Conservation (phyloP, 1,139 yeast genomes). For the Hansenula lynferdii region DNA sequence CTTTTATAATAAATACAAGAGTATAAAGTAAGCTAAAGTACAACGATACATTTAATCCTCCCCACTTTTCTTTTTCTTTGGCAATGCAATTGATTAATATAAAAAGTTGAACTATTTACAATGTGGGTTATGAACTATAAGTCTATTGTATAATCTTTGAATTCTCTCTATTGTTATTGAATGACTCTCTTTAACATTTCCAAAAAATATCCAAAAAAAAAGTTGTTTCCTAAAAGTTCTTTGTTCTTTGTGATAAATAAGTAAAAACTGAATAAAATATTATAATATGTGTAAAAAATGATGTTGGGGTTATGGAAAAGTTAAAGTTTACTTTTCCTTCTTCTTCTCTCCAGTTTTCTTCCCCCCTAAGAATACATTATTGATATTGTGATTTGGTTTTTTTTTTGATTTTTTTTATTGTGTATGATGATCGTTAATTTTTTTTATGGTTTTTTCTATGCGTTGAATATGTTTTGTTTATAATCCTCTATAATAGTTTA, state of each 20-base stretch:
- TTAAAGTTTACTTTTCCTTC: too few species aligned
- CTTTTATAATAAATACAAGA: not conserved
- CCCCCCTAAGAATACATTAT: not conserved
- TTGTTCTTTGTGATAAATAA: too few species aligned
- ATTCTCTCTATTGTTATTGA: too few species aligned
- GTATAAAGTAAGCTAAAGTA: not conserved
- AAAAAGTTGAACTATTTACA: not conserved
- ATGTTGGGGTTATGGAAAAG: too few species aligned
- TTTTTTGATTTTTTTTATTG: not conserved
- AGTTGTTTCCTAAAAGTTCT: not conserved
- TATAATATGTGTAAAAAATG: too few species aligned
- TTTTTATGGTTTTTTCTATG: too few species aligned
- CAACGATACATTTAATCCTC: not conserved
- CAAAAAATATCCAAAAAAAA: too few species aligned
- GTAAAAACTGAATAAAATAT: too few species aligned
- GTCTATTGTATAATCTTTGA: too few species aligned
- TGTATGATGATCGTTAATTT: not conserved
- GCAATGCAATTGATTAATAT: not conserved
- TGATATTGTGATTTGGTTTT: too few species aligned
- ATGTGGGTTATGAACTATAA: not conserved
- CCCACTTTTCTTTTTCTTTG: not conserved
- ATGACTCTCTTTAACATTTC: too few species aligned
- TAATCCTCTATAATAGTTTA: slow-evolving; percentile 25
- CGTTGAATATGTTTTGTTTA: not conserved
- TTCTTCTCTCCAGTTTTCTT: not conserved